Conservation (phyloP, 768 basidiomycete species). For the Tephrocybe sp. region DNA sequence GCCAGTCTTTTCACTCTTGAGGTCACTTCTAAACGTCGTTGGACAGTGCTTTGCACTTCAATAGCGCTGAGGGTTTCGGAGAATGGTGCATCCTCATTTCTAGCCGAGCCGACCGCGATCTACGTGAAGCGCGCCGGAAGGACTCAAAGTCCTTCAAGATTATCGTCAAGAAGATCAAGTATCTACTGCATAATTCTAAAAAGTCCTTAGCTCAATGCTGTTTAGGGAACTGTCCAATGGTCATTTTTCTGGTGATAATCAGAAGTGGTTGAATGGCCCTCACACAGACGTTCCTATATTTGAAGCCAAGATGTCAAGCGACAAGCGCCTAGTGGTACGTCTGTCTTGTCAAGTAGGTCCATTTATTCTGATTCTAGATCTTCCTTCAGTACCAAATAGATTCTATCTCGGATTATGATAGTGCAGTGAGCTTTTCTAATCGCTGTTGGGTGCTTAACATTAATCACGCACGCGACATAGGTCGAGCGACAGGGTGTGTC, state of each 20-base stretch:
- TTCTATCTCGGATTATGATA: conserved; percentile 12
- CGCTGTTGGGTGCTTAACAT: neutral
- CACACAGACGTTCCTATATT: conserved; percentile 15
- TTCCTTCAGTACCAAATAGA: conserved; percentile 17
- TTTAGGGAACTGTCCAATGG: conserved; percentile 59
- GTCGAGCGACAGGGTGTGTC: conserved; percentile 14
- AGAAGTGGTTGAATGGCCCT: conserved; percentile 13
- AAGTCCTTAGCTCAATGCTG: neutral
- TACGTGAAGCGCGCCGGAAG: conserved; percentile 46
- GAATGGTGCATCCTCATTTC: conserved; percentile 63
- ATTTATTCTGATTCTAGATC: neutral
- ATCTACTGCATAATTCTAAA: conserved; percentile 10
- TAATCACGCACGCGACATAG: conserved; percentile 1
- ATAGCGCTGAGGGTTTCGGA: conserved; percentile 59
- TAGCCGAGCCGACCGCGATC: conserved; percentile 44
- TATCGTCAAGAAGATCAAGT: conserved; percentile 72
- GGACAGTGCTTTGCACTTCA: conserved; percentile 52
- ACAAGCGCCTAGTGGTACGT: conserved; percentile 16
- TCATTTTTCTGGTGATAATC: conserved; percentile 16
- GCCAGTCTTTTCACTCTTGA: conserved; percentile 5
- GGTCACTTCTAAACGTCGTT: neutral
- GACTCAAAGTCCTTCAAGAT: conserved; percentile 50
- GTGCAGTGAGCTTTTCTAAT: neutral
- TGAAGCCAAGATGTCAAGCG: conserved; percentile 16
- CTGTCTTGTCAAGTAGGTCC: neutral